Evolutionary conservation across 345 rosid genomes (phyloP).

Genomic region (Pseudoturritis turrita): DNA sequence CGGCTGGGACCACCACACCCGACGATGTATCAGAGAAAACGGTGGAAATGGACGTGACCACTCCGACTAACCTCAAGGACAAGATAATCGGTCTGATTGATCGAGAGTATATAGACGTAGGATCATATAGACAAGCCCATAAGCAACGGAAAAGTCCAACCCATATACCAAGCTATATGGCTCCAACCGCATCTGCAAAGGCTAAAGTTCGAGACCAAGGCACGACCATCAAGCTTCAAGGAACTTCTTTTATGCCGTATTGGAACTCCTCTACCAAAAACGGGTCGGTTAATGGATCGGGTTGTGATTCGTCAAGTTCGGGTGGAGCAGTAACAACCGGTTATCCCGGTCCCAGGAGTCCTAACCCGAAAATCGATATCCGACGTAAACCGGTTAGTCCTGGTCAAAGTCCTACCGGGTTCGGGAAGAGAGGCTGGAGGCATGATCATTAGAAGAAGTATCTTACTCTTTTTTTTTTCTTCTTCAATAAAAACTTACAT

Average conservation of each 20-base stretch:
- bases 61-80: constrained; percentile 32
- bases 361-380: constrained; percentile 39
- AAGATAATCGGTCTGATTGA: constrained; percentile 17
- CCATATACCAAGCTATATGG: constrained; percentile 80
- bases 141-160: constrained; percentile 31
- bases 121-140: constrained; percentile 33
- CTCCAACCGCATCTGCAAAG: constrained; percentile 79
- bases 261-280: constrained; percentile 79
- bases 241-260: constrained; percentile 40
- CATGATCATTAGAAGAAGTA: constrained; percentile 30
- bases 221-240: constrained; percentile 33
- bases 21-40: constrained; percentile 84
- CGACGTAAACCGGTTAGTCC: constrained; percentile 31
- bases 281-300: constrained; percentile 36
- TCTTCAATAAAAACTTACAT: constrained; percentile 14
- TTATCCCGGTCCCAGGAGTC: constrained; percentile 56
- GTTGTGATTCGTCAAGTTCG: constrained; percentile 71
- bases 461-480: background rate
- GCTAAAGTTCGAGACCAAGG: constrained; percentile 67
- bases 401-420: constrained; percentile 42
- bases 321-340: constrained; percentile 42
- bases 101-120: constrained; percentile 32
- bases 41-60: constrained; percentile 59
- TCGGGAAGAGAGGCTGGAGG: constrained; percentile 49
- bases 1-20: constrained; percentile 41